Evolutionary conservation across 768 basidiomycete genomes (phyloP).

Genomic region (Sporobolomyces phaffii): DNA sequence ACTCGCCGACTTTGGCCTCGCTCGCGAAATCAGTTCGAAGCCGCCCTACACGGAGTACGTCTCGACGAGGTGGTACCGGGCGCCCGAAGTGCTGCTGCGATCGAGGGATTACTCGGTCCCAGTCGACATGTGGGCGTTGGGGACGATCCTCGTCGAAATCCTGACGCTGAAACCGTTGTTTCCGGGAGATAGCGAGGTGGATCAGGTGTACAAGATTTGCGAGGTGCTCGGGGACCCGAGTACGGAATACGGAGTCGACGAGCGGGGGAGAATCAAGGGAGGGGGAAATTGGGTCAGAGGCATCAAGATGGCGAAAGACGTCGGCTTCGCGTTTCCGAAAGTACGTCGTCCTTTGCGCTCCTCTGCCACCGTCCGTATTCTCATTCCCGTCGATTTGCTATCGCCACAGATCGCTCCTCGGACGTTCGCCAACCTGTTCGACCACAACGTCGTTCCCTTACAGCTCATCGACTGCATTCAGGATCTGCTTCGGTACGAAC

Average conservation of each 20-base stretch:
- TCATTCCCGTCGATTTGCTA: background rate
- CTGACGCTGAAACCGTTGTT: slow-evolving; percentile 92
- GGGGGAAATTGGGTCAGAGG: slow-evolving; percentile 85
- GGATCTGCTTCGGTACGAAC: slow-evolving; percentile 87
- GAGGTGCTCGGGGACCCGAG: slow-evolving; percentile 89
- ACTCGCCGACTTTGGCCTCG: slow-evolving; percentile 95
- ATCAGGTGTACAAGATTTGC: slow-evolving; percentile 85
- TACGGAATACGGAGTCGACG: slow-evolving; percentile 72
- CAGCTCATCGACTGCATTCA: slow-evolving; percentile 85
- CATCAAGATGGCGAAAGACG: slow-evolving; percentile 74
- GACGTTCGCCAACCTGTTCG: slow-evolving; percentile 61
- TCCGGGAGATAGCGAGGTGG: slow-evolving; percentile 83
- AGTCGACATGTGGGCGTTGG: slow-evolving; percentile 99
- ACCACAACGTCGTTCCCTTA: slow-evolving; percentile 61
- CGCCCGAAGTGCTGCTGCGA: slow-evolving; percentile 87
- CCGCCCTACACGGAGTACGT: slow-evolving; percentile 99
- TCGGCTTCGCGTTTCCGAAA: slow-evolving; percentile 84
- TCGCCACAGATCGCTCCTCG: slow-evolving; percentile 47
- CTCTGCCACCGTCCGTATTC: too few species aligned
- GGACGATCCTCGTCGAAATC: slow-evolving; percentile 95
- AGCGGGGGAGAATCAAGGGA: slow-evolving; percentile 62
- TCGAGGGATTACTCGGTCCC: slow-evolving; percentile 91
- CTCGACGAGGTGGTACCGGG: slow-evolving; percentile 98
- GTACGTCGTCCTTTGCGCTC: slow-evolving; percentile 51
- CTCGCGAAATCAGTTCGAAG: slow-evolving; percentile 73